Base-by-base conservation (phyloP, 1,284 basidiomycete genomes). In the Naganishia albida region DNA sequence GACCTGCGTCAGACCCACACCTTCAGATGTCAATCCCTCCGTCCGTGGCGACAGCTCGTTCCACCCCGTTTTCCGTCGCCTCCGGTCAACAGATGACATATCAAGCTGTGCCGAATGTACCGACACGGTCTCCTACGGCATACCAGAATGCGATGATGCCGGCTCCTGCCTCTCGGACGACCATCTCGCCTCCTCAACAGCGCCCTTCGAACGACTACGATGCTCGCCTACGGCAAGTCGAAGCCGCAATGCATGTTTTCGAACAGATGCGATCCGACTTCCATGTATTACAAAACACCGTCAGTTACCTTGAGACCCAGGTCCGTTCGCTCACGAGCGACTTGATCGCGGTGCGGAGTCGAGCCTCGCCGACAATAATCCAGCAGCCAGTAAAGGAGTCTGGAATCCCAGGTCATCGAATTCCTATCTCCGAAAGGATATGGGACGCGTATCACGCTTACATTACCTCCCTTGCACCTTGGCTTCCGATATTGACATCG, bases 1-100 rank as follows among this genome's bases (percentile, higher is more conserved):
- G 46, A 18, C 46, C 38, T 26, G 28, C 38, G 12, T 40, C 28
- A 13, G 23, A 28, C 30, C 46, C 39, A 1, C 57, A 80, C 77
- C 76, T 16, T 76, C 80, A 69, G 78, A 79, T 65, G 77, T 76
- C 6, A 75, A 72, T 57, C 71, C 74, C 7, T 71, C 72, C 4
- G 55, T 77, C 8, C 68, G 76, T 10, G 64, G 79, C 46, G 73
- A 69, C 65, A 50, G 68, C 2, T 60, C 57, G 57, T 15, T 20
- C 57, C 1, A 60, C 30, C 16, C 49, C 57, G 7, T 49, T 46
- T 0, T 60, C 40, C 23, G 23, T 46, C 4, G 39, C 57, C 6
- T 2, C 48, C 10, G 46, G 46, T 4, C n/a, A 25, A 15, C 57
- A 28, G 26, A 40, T 26, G 3, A 23, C 20, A 0, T 60, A 50